Percentiles rank a stretch among this genome's conserved stretches.
Conservation (phyloP, 78 protist genomes). For the Trichosphaerium sp. region DNA sequence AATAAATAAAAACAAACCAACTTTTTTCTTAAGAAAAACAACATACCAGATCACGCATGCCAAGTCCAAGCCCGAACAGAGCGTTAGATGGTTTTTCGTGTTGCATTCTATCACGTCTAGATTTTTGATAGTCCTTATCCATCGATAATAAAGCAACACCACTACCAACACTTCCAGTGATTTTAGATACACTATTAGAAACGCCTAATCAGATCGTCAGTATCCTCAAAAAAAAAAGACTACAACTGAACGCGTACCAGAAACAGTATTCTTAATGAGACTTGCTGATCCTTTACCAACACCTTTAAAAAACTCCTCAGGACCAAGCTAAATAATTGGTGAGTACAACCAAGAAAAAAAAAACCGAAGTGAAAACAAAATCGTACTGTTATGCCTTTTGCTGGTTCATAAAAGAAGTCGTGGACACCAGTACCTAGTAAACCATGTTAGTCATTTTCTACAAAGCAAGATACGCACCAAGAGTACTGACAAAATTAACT, state of each 20-base stretch:
- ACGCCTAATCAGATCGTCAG: too few species aligned
- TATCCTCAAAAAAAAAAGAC: too few species aligned
- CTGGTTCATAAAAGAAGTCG: constrained; percentile 60
- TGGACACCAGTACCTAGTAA: constrained; percentile 45
- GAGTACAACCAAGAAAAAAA: too few species aligned
- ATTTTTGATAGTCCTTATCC: background rate
- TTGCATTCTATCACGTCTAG: background rate
- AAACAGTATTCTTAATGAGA: background rate
- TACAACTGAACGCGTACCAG: too few species aligned
- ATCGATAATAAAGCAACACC: background rate
- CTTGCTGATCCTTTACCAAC: background rate
- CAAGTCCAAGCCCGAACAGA: too few species aligned
- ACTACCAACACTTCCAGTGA: background rate
- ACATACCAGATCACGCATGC: too few species aligned
- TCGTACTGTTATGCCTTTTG: constrained; percentile 15
- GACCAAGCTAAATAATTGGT: too few species aligned
- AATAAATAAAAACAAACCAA: background rate
- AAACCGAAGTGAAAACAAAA: too few species aligned
- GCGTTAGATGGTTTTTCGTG: background rate
- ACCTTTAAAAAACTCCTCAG: background rate
- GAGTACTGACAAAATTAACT: constrained; percentile 47
- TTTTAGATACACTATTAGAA: background rate
- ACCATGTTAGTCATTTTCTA: too few species aligned
- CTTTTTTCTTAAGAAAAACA: background rate
- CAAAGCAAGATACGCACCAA: too few species aligned